phyloP scores from a whole-genome alignment of 495 filamentous ascomycete species.

The Penicillium riverlandense region DNA sequence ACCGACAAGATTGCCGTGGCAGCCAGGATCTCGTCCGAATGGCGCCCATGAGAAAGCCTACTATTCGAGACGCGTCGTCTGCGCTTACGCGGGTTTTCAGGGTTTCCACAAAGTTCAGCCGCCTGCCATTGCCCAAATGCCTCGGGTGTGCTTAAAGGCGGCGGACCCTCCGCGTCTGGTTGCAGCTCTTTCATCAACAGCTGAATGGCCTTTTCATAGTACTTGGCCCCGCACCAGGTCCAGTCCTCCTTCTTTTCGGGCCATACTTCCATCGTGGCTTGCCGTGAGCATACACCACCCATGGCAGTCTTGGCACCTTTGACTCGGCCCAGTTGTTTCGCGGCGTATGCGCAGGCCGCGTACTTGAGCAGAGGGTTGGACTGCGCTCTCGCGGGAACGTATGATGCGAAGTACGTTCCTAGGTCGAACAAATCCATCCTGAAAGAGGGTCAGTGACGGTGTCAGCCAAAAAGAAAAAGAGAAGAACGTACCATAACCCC shows the following conservation, averaged over 20 bases:
- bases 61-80: conserved; percentile 32
- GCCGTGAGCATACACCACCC: conserved; percentile 39
- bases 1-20: conserved; percentile 58
- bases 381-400: conserved; percentile 50
- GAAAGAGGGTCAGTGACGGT: conserved; percentile 9
- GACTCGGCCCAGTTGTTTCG: conserved; percentile 54
- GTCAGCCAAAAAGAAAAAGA: neutral
- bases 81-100: conserved; percentile 30
- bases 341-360: conserved; percentile 53
- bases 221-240: conserved; percentile 50
- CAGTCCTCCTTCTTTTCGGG: conserved; percentile 44
- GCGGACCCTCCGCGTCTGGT: conserved; percentile 32
- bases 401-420: conserved; percentile 50
- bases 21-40: conserved; percentile 54
- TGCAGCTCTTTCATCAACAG: conserved; percentile 53
- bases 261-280: conserved; percentile 47
- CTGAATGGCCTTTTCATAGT: conserved; percentile 58
- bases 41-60: conserved; percentile 32
- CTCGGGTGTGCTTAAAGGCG: conserved; percentile 27
- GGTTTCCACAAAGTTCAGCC: conserved; percentile 23
- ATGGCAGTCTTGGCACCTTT: conserved; percentile 41
- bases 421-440: conserved; percentile 64
- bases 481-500: conserved; percentile 44
- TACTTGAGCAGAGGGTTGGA: conserved; percentile 52
- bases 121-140: conserved; percentile 33